A percentile compares a stretch with the other conserved stretches of the same genome.
These are phyloP conservation scores for Kodamaea suecica DNA, from an alignment of 1,139 yeast species.

Conservation along the genomic window DNA sequence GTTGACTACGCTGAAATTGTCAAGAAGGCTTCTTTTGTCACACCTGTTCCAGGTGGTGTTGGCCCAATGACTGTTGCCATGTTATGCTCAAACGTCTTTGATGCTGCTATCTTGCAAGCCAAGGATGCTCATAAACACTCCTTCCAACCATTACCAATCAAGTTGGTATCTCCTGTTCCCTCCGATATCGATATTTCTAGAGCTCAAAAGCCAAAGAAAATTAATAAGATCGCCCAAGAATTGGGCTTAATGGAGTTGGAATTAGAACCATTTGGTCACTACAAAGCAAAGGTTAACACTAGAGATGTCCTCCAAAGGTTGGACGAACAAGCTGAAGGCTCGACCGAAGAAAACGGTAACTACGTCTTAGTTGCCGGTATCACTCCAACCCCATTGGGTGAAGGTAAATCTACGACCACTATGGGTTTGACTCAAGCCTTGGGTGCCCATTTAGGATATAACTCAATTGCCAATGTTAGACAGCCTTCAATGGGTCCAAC, in stretches of 20 bases:
- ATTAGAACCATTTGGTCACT: constrained; percentile 70
- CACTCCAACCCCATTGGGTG: constrained; percentile 81
- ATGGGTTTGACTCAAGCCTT: constrained; percentile 78
- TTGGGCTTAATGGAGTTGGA: constrained; percentile 60
- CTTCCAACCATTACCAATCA: constrained; percentile 49
- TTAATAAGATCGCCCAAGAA: constrained; percentile 61
- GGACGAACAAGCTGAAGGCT: constrained; percentile 52
- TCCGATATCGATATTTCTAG: constrained; percentile 75
- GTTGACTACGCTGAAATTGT: constrained; percentile 63
- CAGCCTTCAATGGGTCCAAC: constrained; percentile 91
- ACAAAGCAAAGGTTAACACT: constrained; percentile 70
- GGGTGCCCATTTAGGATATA: constrained; percentile 67
- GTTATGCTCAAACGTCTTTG: constrained; percentile 66
- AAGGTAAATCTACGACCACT: constrained; percentile 79
- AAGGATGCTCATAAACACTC: constrained; percentile 45
- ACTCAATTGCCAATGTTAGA: constrained; percentile 75
- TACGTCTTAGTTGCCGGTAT: constrained; percentile 77
- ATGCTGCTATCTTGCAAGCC: constrained; percentile 59
- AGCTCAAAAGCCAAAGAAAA: constrained; percentile 66
- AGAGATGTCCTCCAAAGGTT: constrained; percentile 54
- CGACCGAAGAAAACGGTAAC: constrained; percentile 46
- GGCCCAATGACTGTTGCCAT: constrained; percentile 90
- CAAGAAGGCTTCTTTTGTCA: constrained; percentile 56
- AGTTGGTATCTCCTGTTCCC: constrained; percentile 59
- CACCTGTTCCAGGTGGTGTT: constrained; percentile 89